Percentiles rank a stretch among this genome's conserved stretches.
Evolutionary conservation across 139 green algal species (phyloP).

Genomic region (Asterochloris erici): DNA sequence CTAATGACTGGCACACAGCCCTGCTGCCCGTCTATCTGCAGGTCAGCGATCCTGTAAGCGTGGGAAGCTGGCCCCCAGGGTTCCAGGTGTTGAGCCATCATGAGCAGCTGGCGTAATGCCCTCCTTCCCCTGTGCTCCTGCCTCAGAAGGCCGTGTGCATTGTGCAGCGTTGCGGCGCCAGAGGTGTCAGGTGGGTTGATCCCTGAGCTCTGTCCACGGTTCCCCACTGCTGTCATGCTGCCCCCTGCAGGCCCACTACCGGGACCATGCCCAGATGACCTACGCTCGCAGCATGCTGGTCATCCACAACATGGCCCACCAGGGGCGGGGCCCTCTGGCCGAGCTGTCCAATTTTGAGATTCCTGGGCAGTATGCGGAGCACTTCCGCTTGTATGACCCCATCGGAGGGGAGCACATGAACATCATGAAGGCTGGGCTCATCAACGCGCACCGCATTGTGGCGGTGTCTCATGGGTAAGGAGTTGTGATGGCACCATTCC

Average conservation of each 20-base stretch:
- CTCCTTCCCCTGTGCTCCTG: too few species aligned
- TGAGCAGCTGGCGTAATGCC: too few species aligned
- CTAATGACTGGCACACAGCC: slow-evolving; percentile 93
- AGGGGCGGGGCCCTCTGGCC: slow-evolving; percentile 85
- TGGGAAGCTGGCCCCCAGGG: too few species aligned
- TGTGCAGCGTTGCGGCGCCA: too few species aligned
- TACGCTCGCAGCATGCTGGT: slow-evolving; percentile 83
- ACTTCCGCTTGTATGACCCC: slow-evolving; percentile 80
- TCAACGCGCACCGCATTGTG: slow-evolving; percentile 77
- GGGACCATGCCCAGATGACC: slow-evolving; percentile 90
- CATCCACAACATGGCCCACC: slow-evolving; percentile 93
- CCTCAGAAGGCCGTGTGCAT: too few species aligned
- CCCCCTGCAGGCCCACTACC: slow-evolving; percentile 86
- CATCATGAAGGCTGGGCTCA: slow-evolving; percentile 93
- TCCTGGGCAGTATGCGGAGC: slow-evolving; percentile 65
- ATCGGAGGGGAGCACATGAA: slow-evolving; percentile 98
- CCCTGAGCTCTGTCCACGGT: too few species aligned
- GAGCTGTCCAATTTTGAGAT: slow-evolving; percentile 81
- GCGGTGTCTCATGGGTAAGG: slow-evolving; percentile 63
- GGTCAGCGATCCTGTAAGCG: slow-evolving; percentile 36
- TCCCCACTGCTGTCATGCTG: too few species aligned
- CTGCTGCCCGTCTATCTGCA: slow-evolving; percentile 90
- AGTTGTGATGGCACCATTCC: too few species aligned
- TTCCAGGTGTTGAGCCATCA: too few species aligned
- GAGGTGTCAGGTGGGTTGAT: too few species aligned